phyloP scores from a whole-genome alignment of 73 alveolate species.

The Paramecium sexaurelia region DNA sequence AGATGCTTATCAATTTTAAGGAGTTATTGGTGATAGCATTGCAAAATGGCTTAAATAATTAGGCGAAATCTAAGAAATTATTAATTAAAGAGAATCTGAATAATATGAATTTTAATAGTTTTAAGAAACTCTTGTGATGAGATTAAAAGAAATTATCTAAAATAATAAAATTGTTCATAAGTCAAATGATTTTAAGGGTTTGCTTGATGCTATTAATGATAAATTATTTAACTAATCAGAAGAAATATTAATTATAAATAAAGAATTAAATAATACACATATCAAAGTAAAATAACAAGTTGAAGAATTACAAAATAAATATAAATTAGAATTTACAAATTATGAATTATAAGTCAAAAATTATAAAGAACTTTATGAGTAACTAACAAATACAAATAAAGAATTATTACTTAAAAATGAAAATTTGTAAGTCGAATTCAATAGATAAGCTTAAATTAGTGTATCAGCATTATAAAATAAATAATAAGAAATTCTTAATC shows the following conservation, averaged over 20 bases:
- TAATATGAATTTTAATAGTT: neutral
- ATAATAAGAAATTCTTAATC: neutral
- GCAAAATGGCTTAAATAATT: constrained; percentile 36
- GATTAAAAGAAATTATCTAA: constrained; percentile 14
- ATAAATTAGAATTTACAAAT: neutral
- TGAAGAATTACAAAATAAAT: neutral
- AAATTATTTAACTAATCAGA: neutral
- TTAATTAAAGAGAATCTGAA: constrained; percentile 4
- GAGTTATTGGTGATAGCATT: constrained; percentile 47
- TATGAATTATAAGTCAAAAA: neutral
- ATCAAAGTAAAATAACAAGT: neutral
- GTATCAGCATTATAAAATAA: neutral
- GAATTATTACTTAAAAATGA: neutral
- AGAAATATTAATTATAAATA: neutral
- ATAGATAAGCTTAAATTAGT: neutral
- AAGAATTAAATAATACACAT: neutral
- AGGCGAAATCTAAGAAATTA: constrained; percentile 24
- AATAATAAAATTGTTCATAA: constrained; percentile 1
- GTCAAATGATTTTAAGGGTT: neutral
- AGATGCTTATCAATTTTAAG: constrained; percentile 36
- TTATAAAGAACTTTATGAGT: neutral
- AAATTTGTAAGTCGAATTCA: neutral
- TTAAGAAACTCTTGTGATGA: neutral
- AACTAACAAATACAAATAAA: neutral
- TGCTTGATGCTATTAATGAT: constrained; percentile 13